Base-by-base conservation (phyloP, 1,139 yeast genomes). In the Candida glucosophila region DNA sequence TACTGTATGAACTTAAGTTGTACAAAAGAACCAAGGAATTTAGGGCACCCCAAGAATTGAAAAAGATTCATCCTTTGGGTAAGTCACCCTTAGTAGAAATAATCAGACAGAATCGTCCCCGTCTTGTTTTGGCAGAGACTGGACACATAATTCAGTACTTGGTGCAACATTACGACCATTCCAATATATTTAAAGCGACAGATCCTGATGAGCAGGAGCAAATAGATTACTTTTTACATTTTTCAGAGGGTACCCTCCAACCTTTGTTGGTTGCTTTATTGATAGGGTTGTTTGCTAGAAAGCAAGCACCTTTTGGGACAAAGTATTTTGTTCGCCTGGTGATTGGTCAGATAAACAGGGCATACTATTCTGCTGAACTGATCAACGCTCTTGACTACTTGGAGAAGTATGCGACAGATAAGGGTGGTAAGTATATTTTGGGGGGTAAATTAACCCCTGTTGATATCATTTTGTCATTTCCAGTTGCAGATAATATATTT, bases 21-120 rank as follows among this genome's bases (percentile, higher is more conserved):
- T 55, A 56, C 30, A 27, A 45, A 14, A 46, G 67, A 26, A 45
- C 38, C 23, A 29, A 41, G 14, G 37, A 39, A 6, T 50, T 41
- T 25, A 47, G 65, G 34, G 64, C 65, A 1, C 67, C 67, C 5
- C 40, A 43, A 12, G 63, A 53, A 24, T 47, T 60, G 30, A 33
- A 39, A 14, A 39, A 49, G 15, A 39, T 59, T 8, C 66, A 60
- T 27, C 66, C 66, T 2, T 46, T 61, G 23, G 67, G 67, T 3
- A 60, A 57, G 29, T 52, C 64, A 1, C 69, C 69, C 2, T 48
- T 61, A 3, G 36, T 62, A 29, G 67, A 61, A 29, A 43, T 61
- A 11, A 25, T 51, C 10, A 41, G 43, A 15, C 40, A 41, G 12
- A 49, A 50, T 16, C 39, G 45, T 14, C 28, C 38, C 19, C 22